Base-by-base conservation (phyloP, 805 yeast genomes). In the Martiniozyma abietophila region DNA sequence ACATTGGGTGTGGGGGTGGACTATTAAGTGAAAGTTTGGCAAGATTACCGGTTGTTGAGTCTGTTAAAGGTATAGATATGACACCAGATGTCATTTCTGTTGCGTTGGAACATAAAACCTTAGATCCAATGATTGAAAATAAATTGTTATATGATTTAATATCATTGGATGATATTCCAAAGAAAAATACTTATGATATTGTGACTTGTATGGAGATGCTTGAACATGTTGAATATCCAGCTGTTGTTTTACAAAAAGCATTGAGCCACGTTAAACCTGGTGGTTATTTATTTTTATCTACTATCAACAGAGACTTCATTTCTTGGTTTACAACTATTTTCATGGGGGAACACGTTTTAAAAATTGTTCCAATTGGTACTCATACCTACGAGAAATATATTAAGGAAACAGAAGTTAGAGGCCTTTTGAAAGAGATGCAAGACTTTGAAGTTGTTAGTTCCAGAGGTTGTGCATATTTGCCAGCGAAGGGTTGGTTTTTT, bases 1-100 rank as follows among this genome's bases (percentile, higher is more conserved):
- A 92, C 52, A 76, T 92, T 34, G 99, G 99, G 1, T 92, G 98
- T 55, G 99, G 99, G 14, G 99, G 98, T n/a, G 99, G 98, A 0
- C 77, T 92, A 18, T 61, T 92, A 14, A 64, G 88, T 5, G 99
- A 92, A 53, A 77, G 89, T 0, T 56, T 92, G 50, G 96, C 95
- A 0, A 64, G 99, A 44, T 59, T 82, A 46, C 69, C 70, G 4
- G 69, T 70, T 39, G 73, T 84, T 4, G 52, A 64, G 8, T 51
- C 61, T 1, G 96, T 92, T 5, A 66, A 62, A 31, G 99, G 95
- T 2, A 71, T 89, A 28, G 99, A 92, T 57, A 65, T 89, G 49
- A 81, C 96, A 0, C 66, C 70, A 0, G 94, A 85, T 27, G 95
- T 88, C 6, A 51, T 92, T 12, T 69, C 69, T 34, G 92, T 86